phyloP scores from a whole-genome alignment of 352 stramenopile genomes.

The Phytopythium chamaehyphon region DNA sequence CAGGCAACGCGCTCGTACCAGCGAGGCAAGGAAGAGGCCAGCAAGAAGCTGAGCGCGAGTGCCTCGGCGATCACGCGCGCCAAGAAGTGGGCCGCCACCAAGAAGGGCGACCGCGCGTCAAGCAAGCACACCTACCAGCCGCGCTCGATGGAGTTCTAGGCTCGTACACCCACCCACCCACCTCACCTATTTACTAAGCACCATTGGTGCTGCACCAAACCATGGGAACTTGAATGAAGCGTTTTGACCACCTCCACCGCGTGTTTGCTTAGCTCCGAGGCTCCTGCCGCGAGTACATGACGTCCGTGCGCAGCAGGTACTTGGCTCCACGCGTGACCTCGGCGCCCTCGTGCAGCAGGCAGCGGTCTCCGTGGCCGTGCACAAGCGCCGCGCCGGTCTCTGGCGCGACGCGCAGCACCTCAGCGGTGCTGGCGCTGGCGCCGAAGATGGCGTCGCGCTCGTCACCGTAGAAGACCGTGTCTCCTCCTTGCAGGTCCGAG shows the following conservation, averaged over 20 bases:
- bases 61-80: conserved; percentile 21
- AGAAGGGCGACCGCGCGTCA: conserved; percentile 10
- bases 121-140: conserved; percentile 7
- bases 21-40: conserved; percentile 24
- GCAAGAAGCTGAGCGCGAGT: conserved; percentile 21
- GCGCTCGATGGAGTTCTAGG: conserved; percentile 7
- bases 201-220: no score
- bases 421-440: conserved; percentile 1
- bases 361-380: conserved; percentile 70
- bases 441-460: conserved; percentile 27
- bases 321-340: conserved; percentile 57
- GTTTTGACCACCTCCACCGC: no score
- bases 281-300: conserved; percentile 59
- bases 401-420: conserved; percentile 38
- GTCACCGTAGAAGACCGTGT: conserved; percentile 73
- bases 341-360: conserved; percentile 73
- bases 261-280: no score
- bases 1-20: conserved; percentile 23
- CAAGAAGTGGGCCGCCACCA: conserved; percentile 26
- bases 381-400: conserved; percentile 68
- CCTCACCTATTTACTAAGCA: no score
- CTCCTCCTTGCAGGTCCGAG: conserved; percentile 62
- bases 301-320: conserved; percentile 72
- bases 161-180: no score
- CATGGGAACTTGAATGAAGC: no score